Percentiles rank a stretch among this genome's conserved stretches.
Evolutionary conservation across 495 filamentous ascomycete genomes (phyloP).

Genomic region (Ramalina intermedia): DNA sequence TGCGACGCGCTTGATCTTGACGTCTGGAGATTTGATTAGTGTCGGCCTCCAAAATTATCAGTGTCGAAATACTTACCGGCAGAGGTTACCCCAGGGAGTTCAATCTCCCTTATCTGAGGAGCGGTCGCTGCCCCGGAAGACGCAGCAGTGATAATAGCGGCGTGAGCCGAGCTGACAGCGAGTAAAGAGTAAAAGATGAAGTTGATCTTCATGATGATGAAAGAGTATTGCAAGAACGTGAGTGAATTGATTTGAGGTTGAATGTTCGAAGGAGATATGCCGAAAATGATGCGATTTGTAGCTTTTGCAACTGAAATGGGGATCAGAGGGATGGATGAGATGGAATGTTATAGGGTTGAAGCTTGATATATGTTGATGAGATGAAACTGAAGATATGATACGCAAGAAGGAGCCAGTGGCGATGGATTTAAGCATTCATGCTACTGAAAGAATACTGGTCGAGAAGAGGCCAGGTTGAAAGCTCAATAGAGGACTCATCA

Average conservation of each 20-base stretch:
- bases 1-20: constrained; percentile 31
- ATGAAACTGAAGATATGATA: background rate
- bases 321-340: background rate
- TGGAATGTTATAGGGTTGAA: background rate
- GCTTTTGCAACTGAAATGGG: background rate
- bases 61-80: too few species aligned
- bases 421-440: too few species aligned
- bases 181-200: constrained; percentile 24
- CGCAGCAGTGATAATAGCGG: constrained; percentile 12
- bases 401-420: too few species aligned
- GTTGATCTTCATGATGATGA: constrained; percentile 34
- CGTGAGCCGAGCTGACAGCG: constrained; percentile 24
- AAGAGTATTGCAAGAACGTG: constrained; percentile 2
- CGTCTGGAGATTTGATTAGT: constrained; percentile 13
- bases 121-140: too few species aligned
- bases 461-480: too few species aligned
- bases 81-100: too few species aligned
- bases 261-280: background rate
- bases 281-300: background rate
- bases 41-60: background rate
- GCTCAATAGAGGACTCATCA: too few species aligned
- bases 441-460: too few species aligned
- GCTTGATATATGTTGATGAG: background rate
- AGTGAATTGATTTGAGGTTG: constrained; percentile 1
- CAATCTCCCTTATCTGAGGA: too few species aligned